These are phyloP conservation scores for Taxillus chinensis DNA, from an alignment of 164 flowering plant genomes.

Conservation along the genomic window DNA sequence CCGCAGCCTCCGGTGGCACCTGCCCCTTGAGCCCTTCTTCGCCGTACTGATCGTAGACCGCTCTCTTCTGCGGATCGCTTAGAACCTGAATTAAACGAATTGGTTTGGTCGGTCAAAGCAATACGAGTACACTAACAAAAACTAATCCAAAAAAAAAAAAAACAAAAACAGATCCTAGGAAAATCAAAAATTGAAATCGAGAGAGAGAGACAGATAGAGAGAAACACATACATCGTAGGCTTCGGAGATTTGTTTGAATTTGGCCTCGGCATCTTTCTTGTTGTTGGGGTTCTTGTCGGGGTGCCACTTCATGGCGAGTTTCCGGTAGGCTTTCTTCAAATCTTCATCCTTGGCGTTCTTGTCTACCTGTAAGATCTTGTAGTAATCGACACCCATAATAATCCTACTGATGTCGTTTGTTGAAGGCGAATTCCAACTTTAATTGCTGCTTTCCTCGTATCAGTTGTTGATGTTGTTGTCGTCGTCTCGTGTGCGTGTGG, in stretches of 20 bases:
- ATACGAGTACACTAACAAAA: no score
- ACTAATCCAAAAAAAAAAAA: no score
- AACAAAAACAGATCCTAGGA: no score
- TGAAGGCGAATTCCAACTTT: no score
- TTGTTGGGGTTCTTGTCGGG: slow-evolving; percentile 43
- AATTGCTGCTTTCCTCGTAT: no score
- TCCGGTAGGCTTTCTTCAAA: slow-evolving; percentile 47
- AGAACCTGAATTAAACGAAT: slow-evolving; percentile 36
- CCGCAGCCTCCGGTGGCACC: slow-evolving; percentile 51
- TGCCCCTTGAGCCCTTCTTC: slow-evolving; percentile 84
- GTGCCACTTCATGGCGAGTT: slow-evolving; percentile 48
- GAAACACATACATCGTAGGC: slow-evolving; percentile 33
- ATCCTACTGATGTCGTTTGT: no score
- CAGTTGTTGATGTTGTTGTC: no score
- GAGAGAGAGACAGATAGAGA: background rate
- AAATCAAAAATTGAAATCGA: no score
- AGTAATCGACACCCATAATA: slow-evolving; percentile 47
- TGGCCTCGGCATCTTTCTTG: slow-evolving; percentile 49
- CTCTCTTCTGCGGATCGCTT: slow-evolving; percentile 84
- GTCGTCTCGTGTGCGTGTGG: no score
- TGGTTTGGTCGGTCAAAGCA: no score
- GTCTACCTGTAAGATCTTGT: slow-evolving; percentile 40
- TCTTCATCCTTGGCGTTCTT: slow-evolving; percentile 42
- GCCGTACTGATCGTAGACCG: slow-evolving; percentile 81
- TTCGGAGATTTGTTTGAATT: slow-evolving; percentile 52